Percentiles rank a stretch among this genome's conserved stretches.
Evolutionary conservation across 1,284 basidiomycete species (phyloP).

Genomic region (Sporisorium reilianum): DNA sequence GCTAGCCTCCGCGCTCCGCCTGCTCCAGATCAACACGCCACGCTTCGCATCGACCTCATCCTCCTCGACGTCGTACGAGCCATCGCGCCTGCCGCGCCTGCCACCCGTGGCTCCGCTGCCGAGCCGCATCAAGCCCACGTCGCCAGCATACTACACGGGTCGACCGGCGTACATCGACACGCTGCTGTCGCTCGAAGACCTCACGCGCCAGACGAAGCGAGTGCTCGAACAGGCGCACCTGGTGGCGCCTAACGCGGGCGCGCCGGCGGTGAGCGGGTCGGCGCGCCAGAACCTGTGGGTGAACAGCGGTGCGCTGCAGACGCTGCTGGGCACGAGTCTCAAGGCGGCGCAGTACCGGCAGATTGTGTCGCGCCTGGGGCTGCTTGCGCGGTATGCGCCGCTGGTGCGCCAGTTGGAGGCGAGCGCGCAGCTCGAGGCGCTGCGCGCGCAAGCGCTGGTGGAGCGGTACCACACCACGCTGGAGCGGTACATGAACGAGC

Average conservation of each 20-base stretch:
- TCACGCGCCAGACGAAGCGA: constrained; percentile 75
- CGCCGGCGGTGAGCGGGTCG: constrained; percentile 58
- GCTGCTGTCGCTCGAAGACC: constrained; percentile 77
- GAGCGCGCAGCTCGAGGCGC: not conserved
- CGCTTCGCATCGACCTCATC: constrained; percentile 26
- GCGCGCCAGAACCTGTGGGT: constrained; percentile 74
- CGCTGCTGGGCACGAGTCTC: constrained; percentile 76
- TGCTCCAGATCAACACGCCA: constrained; percentile 7
- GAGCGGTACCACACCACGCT: constrained; percentile 48
- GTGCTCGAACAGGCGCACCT: constrained; percentile 79
- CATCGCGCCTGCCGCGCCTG: constrained; percentile 20
- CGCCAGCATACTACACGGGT: constrained; percentile 89
- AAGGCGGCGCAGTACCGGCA: constrained; percentile 80
- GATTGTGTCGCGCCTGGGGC: constrained; percentile 77
- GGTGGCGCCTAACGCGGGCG: constrained; percentile 80
- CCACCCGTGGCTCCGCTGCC: constrained; percentile 38
- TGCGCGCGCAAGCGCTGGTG: constrained; percentile 24
- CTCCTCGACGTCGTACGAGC: constrained; percentile 15
- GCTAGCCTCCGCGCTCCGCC: constrained; percentile 9
- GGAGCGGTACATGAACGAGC: constrained; percentile 51
- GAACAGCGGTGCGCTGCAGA: constrained; percentile 75
- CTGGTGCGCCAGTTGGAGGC: constrained; percentile 60
- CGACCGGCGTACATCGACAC: constrained; percentile 82
- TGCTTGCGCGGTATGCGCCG: constrained; percentile 79
- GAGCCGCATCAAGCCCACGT: constrained; percentile 70